phyloP scores from a whole-genome alignment of 169 alveolate genomes.

The Miamiensis avidus region DNA sequence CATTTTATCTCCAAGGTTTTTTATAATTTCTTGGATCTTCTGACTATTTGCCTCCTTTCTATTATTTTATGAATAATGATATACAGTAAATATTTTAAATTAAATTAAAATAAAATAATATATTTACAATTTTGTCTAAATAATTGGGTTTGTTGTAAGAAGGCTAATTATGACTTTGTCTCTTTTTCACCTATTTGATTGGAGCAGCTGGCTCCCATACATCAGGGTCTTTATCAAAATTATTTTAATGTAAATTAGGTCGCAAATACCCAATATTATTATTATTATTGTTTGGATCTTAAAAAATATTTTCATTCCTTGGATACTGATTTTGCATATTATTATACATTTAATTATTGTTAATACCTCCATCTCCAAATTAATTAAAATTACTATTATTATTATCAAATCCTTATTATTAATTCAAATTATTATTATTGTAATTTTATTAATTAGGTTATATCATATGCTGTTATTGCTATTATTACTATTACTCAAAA shows the following conservation, averaged over 20 bases:
- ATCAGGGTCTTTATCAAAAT: neutral
- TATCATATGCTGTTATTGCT: neutral
- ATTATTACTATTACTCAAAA: neutral
- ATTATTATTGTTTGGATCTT: neutral
- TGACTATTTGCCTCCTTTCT: slow-evolving; percentile 17
- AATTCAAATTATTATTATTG: too few relatives aligned
- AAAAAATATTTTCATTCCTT: too few relatives aligned
- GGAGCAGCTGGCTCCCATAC: neutral
- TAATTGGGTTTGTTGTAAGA: neutral
- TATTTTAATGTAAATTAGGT: neutral
- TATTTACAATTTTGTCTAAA: neutral
- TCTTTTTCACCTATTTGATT: neutral
- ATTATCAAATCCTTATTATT: neutral
- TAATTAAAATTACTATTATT: too few relatives aligned
- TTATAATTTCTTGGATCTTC: slow-evolving; percentile 50
- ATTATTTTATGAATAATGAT: too few relatives aligned
- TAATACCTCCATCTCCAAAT: too few relatives aligned
- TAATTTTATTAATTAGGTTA: too few relatives aligned
- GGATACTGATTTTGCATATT: too few relatives aligned
- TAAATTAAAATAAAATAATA: too few relatives aligned
- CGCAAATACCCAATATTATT: neutral
- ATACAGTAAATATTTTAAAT: too few relatives aligned
- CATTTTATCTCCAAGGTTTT: slow-evolving; percentile 59
- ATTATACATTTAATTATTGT: too few relatives aligned
- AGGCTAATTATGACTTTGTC: neutral